Evolutionary conservation across 2,329 filamentous ascomycete species (phyloP), one percentile per base, ranked within the genome.

Genomic region (Berkeleyomyces rouxiae): DNA sequence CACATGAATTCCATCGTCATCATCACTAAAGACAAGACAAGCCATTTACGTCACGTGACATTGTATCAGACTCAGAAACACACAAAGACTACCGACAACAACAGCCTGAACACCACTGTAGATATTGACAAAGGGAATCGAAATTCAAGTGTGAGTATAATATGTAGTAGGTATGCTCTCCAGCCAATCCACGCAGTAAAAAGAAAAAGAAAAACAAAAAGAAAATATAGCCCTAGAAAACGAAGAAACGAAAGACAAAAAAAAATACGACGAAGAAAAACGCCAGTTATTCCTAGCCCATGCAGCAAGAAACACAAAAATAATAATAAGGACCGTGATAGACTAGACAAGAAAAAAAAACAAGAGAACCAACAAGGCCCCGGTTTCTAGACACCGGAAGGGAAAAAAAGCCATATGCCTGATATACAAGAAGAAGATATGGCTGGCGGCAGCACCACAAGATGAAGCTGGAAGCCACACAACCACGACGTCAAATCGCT

Each of bases 341-440:
- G 42, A 65, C 23, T 37, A 59, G 61, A 63, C 39, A 47, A 61
- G 55, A 64, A 63, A 51, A 58, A 53, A 62, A 42, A 23, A 58
- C 55, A 55, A 40, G 60, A 60, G 64, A 51, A 62, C 23, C 23
- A 23, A 23, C 23, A 23, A 23, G 23, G 23, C 23, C 23, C 23
- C 23, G 23, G 23, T 2, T 23, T 23, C 23, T 23, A 23, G 23
- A 23, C 2, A 23, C 23, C 23, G 23, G 23, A 23, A 23, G 23
- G 23, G 23, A 23, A 23, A 23, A 57, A 39, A 16, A 23, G 47
- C 40, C 37, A 58, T 58, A 58, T 58, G 11, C 51, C 36, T 37
- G 33, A 39, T 37, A 13, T 13, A 37, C 11, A 36, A 9, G 16
- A 3, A 11, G 31, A 51, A 10, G 31, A 51, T 23, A 23, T 23